These are phyloP conservation scores for Apophysomyces variabilis DNA, from an alignment of 371 early-diverging fungal species.

Conservation along the genomic window DNA sequence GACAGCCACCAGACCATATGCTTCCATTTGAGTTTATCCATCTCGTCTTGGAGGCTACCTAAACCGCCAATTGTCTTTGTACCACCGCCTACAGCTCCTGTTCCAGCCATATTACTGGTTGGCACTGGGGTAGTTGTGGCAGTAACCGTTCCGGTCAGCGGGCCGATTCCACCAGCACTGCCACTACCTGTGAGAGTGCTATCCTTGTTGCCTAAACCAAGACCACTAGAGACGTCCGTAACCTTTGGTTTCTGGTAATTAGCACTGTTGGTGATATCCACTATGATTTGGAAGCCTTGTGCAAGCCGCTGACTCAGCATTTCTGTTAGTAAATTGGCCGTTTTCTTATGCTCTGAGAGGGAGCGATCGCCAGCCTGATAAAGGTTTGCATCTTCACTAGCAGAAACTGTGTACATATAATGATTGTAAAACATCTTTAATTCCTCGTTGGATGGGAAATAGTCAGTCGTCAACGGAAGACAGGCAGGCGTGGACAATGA, in stretches of 20 bases:
- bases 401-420: constrained; percentile 82
- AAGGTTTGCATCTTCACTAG: constrained; percentile 67
- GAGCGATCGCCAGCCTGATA: constrained; percentile 57
- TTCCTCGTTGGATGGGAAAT: constrained; percentile 80
- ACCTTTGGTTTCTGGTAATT: constrained; percentile 27
- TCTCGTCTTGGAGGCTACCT: constrained; percentile 24
- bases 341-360: constrained; percentile 55
- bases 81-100: constrained; percentile 4
- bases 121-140: neutral
- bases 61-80: constrained; percentile 10
- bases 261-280: constrained; percentile 49
- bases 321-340: constrained; percentile 78
- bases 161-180: constrained; percentile 10
- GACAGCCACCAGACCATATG: constrained; percentile 71
- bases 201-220: neutral
- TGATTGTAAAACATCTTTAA: constrained; percentile 73
- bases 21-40: constrained; percentile 42
- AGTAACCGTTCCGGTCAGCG: neutral
- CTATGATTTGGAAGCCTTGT: constrained; percentile 94
- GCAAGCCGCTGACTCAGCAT: constrained; percentile 89
- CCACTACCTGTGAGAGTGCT: neutral
- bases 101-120: constrained; percentile 5
- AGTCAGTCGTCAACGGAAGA: constrained; percentile 92
- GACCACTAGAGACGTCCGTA: constrained; percentile 15
- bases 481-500: constrained; percentile 92